Evolutionary conservation across 2,329 filamentous ascomycete species (phyloP).

Genomic region (Sclerotinia nivalis): DNA sequence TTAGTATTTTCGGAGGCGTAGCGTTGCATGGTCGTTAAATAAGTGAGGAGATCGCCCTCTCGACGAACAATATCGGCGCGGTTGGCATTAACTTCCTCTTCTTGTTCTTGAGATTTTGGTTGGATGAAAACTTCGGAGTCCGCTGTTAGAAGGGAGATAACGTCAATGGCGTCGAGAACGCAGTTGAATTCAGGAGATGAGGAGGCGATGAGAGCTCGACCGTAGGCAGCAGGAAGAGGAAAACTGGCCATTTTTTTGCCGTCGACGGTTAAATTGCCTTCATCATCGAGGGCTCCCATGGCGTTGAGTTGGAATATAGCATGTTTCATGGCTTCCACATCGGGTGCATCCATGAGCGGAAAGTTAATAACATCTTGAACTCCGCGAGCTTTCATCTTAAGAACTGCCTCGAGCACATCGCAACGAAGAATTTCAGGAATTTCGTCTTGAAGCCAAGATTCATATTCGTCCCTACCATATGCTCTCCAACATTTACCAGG

Average conservation of each 20-base stretch:
- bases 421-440: constrained; percentile 88
- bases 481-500: constrained; percentile 87
- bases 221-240: constrained; percentile 78
- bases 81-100: constrained; percentile 53
- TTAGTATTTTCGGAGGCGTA: constrained; percentile 57
- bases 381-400: constrained; percentile 92
- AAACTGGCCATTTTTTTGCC: constrained; percentile 79
- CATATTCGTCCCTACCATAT: constrained; percentile 79
- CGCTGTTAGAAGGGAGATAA: constrained; percentile 65
- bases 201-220: constrained; percentile 79
- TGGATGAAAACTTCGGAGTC: constrained; percentile 65
- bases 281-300: constrained; percentile 72
- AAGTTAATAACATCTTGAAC: constrained; percentile 81
- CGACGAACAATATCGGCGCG: constrained; percentile 60
- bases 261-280: constrained; percentile 70
- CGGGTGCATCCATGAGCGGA: constrained; percentile 80
- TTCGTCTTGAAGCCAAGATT: constrained; percentile 68
- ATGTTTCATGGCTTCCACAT: constrained; percentile 75
- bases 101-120: constrained; percentile 57
- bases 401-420: constrained; percentile 79
- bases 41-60: constrained; percentile 66
- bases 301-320: constrained; percentile 78
- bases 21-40: constrained; percentile 62
- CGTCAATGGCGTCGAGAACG: constrained; percentile 80
- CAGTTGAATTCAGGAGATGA: constrained; percentile 70